A percentile compares a stretch with the other conserved stretches of the same genome.
phyloP scores from a whole-genome alignment of 441 rosid genomes.

The Gossypium trilobum region DNA sequence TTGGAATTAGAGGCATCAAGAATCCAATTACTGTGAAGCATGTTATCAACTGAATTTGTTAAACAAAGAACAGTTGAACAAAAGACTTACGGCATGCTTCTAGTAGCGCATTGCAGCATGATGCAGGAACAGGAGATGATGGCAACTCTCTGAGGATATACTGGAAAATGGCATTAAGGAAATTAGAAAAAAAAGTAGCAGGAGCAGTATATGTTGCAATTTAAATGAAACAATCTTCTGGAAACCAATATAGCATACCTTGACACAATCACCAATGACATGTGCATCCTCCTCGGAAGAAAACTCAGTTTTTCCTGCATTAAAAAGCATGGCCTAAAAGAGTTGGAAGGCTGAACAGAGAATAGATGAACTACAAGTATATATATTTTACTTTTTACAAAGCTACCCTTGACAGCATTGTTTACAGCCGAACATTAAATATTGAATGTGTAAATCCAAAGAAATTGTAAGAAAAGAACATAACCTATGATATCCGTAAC shows the following conservation, averaged over 20 bases:
- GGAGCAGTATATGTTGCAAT: conserved; percentile 8
- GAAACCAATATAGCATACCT: conserved; percentile 40
- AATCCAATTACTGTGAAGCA: background rate
- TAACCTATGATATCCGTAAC: background rate
- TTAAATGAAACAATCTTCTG: conserved; percentile 16
- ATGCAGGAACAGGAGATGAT: conserved; percentile 96
- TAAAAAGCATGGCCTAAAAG: conserved; percentile 19
- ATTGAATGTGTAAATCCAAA: background rate
- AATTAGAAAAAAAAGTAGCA: conserved; percentile 20
- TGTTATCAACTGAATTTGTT: background rate
- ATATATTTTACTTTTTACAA: background rate
- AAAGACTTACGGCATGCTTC: conserved; percentile 84
- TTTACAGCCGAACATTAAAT: background rate
- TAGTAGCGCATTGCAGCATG: conserved; percentile 92
- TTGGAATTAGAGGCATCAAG: background rate
- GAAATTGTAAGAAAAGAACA: conserved; percentile 5
- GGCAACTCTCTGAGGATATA: conserved; percentile 91
- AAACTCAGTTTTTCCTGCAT: conserved; percentile 75
- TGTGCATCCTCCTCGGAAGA: conserved; percentile 74
- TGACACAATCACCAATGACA: conserved; percentile 88
- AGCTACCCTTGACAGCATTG: background rate
- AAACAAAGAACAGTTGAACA: conserved; percentile 8
- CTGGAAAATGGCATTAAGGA: conserved; percentile 37
- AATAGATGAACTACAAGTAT: background rate
- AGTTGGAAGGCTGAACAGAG: conserved; percentile 11